phyloP scores from a whole-genome alignment of 1,284 basidiomycete species.

The Neotropicomus parvogracilis region DNA sequence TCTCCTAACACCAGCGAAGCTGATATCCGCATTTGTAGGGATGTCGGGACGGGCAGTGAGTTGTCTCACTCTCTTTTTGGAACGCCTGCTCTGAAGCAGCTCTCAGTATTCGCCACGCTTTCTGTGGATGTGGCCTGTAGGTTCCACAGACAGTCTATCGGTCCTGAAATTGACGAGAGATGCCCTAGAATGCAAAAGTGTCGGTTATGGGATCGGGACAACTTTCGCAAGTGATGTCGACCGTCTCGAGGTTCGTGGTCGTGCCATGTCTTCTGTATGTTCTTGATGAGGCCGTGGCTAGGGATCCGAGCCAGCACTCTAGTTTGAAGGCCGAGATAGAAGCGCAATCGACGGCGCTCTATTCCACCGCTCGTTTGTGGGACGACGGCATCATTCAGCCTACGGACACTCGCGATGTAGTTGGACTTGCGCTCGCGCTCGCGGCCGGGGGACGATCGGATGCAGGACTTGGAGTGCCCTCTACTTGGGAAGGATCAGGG shows the following conservation, averaged over 20 bases:
- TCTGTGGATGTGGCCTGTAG: constrained; percentile 96
- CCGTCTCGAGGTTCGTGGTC: constrained; percentile 70
- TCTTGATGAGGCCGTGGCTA: constrained; percentile 28
- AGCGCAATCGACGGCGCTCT: constrained; percentile 79
- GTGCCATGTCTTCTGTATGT: neutral
- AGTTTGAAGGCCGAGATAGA: constrained; percentile 81
- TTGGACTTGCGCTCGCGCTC: constrained; percentile 81
- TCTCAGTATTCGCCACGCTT: constrained; percentile 86
- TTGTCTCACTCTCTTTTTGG: constrained; percentile 15
- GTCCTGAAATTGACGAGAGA: constrained; percentile 9
- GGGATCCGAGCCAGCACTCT: constrained; percentile 73
- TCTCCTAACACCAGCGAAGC: constrained; percentile 6
- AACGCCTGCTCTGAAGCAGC: constrained; percentile 8
- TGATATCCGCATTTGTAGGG: constrained; percentile 41
- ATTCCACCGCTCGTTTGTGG: constrained; percentile 88
- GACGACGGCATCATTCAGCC: constrained; percentile 94
- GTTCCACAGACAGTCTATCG: constrained; percentile 29
- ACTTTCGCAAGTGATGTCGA: constrained; percentile 88
- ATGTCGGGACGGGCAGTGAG: constrained; percentile 86
- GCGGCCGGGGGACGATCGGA: constrained; percentile 47
- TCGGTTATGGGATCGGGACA: constrained; percentile 97
- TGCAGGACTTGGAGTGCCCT: constrained; percentile 25
- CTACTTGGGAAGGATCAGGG: constrained; percentile 70
- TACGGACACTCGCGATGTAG: constrained; percentile 83
- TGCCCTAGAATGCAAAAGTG: constrained; percentile 78